Percentiles rank a stretch among this genome's conserved stretches.
Evolutionary conservation across 2,329 filamentous ascomycete species (phyloP).

Genomic region (Graphiopsis chlorocephala): DNA sequence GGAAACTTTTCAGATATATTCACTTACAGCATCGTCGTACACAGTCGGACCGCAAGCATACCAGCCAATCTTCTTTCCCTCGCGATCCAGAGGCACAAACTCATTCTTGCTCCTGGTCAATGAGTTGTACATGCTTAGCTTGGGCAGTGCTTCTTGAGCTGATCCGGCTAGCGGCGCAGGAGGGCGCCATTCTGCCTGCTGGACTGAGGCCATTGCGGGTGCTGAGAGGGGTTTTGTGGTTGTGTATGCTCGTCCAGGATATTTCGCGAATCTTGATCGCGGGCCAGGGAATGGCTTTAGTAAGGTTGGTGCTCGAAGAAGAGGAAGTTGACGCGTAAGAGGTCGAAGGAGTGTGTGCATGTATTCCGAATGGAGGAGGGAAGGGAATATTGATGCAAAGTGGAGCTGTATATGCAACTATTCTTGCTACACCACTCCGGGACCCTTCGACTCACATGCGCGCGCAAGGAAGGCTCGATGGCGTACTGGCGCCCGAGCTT

Average conservation of each 20-base stretch:
- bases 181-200: constrained; percentile 31
- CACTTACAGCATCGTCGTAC: constrained; percentile 64
- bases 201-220: constrained; percentile 7
- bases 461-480: not conserved
- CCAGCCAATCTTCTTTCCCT: constrained; percentile 70
- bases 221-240: constrained; percentile 1
- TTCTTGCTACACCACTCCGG: not conserved
- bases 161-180: constrained; percentile 34
- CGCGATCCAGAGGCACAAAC: constrained; percentile 69
- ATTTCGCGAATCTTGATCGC: not conserved
- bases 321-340: constrained; percentile 1
- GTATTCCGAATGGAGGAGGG: constrained; percentile 5
- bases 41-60: constrained; percentile 83
- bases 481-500: not conserved
- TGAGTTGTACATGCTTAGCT: constrained; percentile 76
- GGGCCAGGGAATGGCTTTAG: not conserved
- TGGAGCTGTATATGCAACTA: constrained; percentile 9
- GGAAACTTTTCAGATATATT: not conserved
- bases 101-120: constrained; percentile 70
- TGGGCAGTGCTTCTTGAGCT: constrained; percentile 37
- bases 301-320: constrained; percentile 1
- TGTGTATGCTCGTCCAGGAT: constrained; percentile 3
- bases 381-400: not conserved
- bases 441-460: constrained; percentile 8
- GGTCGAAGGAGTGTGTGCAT: constrained; percentile 15